Conservation (phyloP, 805 yeast genomes). For the Groenewaldozyma salmanticensis region DNA sequence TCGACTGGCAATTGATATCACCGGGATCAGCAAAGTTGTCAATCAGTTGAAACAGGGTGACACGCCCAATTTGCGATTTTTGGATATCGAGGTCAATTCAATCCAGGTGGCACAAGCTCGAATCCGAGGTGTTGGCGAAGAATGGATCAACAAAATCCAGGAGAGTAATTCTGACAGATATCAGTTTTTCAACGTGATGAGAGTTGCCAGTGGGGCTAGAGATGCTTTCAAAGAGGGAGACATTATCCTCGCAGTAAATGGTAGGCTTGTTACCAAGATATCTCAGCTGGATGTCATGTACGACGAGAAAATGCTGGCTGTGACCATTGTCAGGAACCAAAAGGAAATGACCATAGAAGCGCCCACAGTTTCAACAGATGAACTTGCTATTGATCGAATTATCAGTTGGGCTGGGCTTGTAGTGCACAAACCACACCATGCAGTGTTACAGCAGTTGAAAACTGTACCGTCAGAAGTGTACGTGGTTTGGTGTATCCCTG, state of each 20-base stretch:
- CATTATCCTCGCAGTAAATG: constrained; percentile 63
- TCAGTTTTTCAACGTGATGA: constrained; percentile 61
- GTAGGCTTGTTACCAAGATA: constrained; percentile 50
- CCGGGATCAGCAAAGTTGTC: constrained; percentile 51
- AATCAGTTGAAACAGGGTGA: constrained; percentile 35
- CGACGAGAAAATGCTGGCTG: constrained; percentile 35
- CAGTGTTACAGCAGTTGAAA: constrained; percentile 75
- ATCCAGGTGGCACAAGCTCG: constrained; percentile 66
- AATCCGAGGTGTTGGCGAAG: constrained; percentile 77
- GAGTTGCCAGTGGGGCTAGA: constrained; percentile 44
- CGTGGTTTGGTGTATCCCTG: constrained; percentile 60
- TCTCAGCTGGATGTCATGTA: constrained; percentile 51
- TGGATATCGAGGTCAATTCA: constrained; percentile 72
- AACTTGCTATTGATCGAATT: constrained; percentile 52
- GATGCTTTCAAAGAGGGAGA: constrained; percentile 48
- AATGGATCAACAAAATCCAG: constrained; percentile 67
- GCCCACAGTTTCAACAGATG: constrained; percentile 52
- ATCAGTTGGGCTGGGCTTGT: constrained; percentile 79
- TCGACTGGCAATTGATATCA: constrained; percentile 68
- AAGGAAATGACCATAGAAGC: constrained; percentile 51
- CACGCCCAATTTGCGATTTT: constrained; percentile 48
- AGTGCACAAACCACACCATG: constrained; percentile 84
- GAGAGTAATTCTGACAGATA: constrained; percentile 52
- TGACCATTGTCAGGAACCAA: constrained; percentile 66
- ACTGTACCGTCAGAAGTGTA: constrained; percentile 77